A percentile compares a stretch with the other conserved stretches of the same genome.
Evolutionary conservation across 2,329 filamentous ascomycete species (phyloP).

Genomic region (Elsinoe necatrix): DNA sequence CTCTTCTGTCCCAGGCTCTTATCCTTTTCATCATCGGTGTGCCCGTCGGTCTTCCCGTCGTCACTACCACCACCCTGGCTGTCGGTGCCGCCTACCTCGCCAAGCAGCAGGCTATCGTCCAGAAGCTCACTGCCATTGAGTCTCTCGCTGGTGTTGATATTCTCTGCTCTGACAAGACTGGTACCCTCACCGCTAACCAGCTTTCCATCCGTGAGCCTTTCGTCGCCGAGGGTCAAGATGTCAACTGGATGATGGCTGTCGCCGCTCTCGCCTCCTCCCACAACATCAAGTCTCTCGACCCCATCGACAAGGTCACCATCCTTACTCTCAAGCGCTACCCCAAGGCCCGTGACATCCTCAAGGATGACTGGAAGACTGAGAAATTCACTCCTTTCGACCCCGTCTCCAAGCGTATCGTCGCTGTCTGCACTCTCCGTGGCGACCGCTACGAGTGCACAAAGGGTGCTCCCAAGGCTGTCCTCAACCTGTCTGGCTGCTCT

Average conservation of each 20-base stretch:
- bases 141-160: slow-evolving; percentile 69
- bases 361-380: slow-evolving; percentile 66
- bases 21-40: slow-evolving; percentile 71
- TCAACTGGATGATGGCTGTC: slow-evolving; percentile 80
- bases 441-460: slow-evolving; percentile 67
- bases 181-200: slow-evolving; percentile 68
- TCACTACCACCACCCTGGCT: slow-evolving; percentile 68
- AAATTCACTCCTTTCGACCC: slow-evolving; percentile 73
- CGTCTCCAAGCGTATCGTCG: slow-evolving; percentile 70
- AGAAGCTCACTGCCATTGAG: slow-evolving; percentile 72
- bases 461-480: slow-evolving; percentile 68
- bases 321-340: slow-evolving; percentile 68
- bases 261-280: slow-evolving; percentile 69
- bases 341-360: slow-evolving; percentile 66
- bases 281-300: slow-evolving; percentile 70
- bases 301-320: slow-evolving; percentile 72
- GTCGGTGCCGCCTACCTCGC: slow-evolving; percentile 70
- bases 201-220: slow-evolving; percentile 69
- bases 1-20: slow-evolving; percentile 59
- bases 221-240: slow-evolving; percentile 66
- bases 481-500: slow-evolving; percentile 59
- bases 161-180: slow-evolving; percentile 75
- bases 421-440: slow-evolving; percentile 58
- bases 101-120: slow-evolving; percentile 69
- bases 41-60: slow-evolving; percentile 69